Base-by-base conservation (phyloP, 345 rosid species). In the Eucalyptus coolabah region DNA sequence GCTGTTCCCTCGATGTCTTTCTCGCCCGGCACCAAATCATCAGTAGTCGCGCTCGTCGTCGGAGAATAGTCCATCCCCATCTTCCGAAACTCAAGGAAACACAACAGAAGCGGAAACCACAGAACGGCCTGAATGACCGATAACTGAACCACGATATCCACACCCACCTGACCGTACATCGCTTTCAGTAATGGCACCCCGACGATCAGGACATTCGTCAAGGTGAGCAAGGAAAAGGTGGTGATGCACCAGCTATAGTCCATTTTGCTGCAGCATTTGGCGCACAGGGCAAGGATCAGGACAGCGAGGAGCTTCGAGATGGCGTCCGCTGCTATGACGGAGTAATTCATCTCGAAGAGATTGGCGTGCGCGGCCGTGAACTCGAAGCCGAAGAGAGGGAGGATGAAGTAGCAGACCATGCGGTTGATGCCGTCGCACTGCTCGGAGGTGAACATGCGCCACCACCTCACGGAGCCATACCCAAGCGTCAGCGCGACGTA, bases 391-490 rank as follows among this genome's bases (percentile, higher is more conserved):
- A 96, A 97, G 44, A 98, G 93, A 4, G 99, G 99, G 44, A 97
- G 90, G 54, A 98, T 97, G 94, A 98, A 98, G 86, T 93, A 98
- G 89, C 96, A 97, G 30, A 96, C 97, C 8, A 97, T 90, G 16
- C 95, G 93, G 94, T 96, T 97, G 37, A 97, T 92, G 7, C 98
- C 99, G 12, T 94, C 97, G 37, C 98, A 94, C 90, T 97, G 98
- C 9, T 97, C 99, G 8, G 93, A 92, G 1, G 93, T 93, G 90
- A 97, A 95, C 32, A 96, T 92, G 24, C 90, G 90, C 99, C 99
- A 96, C 99, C 99, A 97, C 91, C 91, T 94, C 47, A 96, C 97
- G 3, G 99, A 97, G 14, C 98, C 99, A 40, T 97, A 97, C 16
- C 99, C 99, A 16, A 98, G 91, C 44, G 93, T 88, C 56, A 98